Percentiles rank a stretch among this genome's conserved stretches.
Conservation (phyloP, 1,284 basidiomycete genomes). For the Wolfiporia cocos region DNA sequence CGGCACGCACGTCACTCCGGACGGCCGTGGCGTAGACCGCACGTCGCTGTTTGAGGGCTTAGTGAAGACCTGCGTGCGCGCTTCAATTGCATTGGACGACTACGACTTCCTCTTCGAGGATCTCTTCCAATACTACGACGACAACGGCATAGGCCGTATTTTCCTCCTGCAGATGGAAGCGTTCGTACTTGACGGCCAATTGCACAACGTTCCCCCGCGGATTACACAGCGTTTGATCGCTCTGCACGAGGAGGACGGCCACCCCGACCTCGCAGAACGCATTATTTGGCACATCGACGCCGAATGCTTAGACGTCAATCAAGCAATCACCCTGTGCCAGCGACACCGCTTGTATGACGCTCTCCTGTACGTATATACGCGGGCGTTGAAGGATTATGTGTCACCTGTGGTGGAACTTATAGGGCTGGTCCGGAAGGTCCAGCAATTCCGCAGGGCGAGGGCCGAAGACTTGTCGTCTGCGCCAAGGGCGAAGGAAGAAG, state of each 20-base stretch:
- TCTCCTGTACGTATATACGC: slow-evolving; percentile 90
- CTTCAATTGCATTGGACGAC: slow-evolving; percentile 78
- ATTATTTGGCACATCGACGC: slow-evolving; percentile 98
- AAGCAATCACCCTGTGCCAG: slow-evolving; percentile 85
- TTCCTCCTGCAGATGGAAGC: slow-evolving; percentile 83
- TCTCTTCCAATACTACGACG: slow-evolving; percentile 85
- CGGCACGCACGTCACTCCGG: slow-evolving; percentile 74
- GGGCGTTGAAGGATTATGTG: slow-evolving; percentile 84
- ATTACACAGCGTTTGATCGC: slow-evolving; percentile 84
- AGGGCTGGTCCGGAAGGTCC: slow-evolving; percentile 66
- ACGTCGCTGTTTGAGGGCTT: slow-evolving; percentile 88
- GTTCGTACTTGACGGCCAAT: slow-evolving; percentile 73
- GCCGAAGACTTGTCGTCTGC: slow-evolving; percentile 26
- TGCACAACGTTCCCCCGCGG: slow-evolving; percentile 76
- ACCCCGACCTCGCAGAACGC: slow-evolving; percentile 77
- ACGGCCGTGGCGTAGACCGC: slow-evolving; percentile 89
- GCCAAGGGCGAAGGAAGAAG: slow-evolving; percentile 29
- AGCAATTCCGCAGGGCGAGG: slow-evolving; percentile 41
- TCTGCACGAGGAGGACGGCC: slow-evolving; percentile 68
- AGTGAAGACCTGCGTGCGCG: slow-evolving; percentile 76
- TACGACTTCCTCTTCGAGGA: slow-evolving; percentile 90
- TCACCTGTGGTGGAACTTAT: slow-evolving; percentile 87
- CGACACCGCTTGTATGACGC: slow-evolving; percentile 86
- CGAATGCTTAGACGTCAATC: slow-evolving; percentile 87
- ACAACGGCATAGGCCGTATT: slow-evolving; percentile 82